Evolutionary conservation across 495 filamentous ascomycete genomes (phyloP), one percentile per base, ranked within the genome.

Genomic region (Aspergillus cavernicola): DNA sequence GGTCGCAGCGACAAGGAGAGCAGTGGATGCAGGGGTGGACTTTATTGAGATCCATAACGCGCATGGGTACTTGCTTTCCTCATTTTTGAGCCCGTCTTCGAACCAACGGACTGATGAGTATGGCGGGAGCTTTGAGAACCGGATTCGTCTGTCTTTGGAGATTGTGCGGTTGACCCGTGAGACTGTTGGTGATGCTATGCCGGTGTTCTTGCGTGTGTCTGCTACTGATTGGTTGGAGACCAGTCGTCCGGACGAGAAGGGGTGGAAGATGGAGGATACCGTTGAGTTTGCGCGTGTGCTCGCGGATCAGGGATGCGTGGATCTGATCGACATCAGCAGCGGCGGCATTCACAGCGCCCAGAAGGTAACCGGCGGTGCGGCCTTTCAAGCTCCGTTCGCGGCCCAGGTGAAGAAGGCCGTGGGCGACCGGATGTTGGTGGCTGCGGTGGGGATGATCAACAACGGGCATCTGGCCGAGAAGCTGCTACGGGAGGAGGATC

Each of bases 31-130:
- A 11, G 87, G 86, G 2, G 89, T 88, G 55, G 87, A 89, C 58
- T 85, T 83, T n/a, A 84, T 90, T 4, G 86, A 90, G 72, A 72
- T 89, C 47, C 85, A 89, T 64, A 80, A 75, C 19, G 84, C 84
- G 8, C 89, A 90, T 58, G 87, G 86, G 9, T 89, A 87, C 60
- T 68, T 91, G 23, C 66, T 88, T 37, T 84, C 90, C 59, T 86
- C 90, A 66, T 91, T 91, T 67, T 65, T 72, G 2, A 83, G 85
- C 58, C 80, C 84, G 55, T 69, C 58, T n/a, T 65, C 57, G 50
- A 91, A 91, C 66, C 57, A 77, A 59, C 77, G 87, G 3, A 83
- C 75, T 8, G 87, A 91, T 63, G 35, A 50, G n/a, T 91, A 80
- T 63, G 87, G 87, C 24, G 86, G 87, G 9, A 82, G 77, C 53